phyloP scores from a whole-genome alignment of 1,139 yeast genomes.

The Yamadazyma kanchanaburiensis region DNA sequence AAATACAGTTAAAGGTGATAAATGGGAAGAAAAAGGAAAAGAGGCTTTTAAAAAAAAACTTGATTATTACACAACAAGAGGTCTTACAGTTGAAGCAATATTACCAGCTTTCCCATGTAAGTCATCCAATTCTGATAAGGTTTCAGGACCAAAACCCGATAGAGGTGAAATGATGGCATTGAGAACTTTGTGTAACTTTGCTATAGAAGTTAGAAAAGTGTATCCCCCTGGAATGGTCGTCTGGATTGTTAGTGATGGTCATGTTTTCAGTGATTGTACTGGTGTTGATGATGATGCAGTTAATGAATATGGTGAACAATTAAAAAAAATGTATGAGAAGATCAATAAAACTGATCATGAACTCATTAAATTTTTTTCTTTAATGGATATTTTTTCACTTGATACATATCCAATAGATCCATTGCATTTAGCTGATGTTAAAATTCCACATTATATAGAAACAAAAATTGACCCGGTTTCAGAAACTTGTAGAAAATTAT shows the following conservation, averaged over 20 bases:
- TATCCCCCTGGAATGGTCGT: conserved; percentile 56
- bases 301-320: conserved; percentile 41
- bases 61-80: conserved; percentile 47
- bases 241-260: conserved; percentile 63
- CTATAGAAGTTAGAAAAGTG: conserved; percentile 28
- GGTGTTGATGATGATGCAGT: conserved; percentile 53
- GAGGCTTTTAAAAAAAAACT: conserved; percentile 37
- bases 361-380: conserved; percentile 30
- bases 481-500: conserved; percentile 35
- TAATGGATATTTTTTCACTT: conserved; percentile 34
- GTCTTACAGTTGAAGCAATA: conserved; percentile 49
- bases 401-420: conserved; percentile 15
- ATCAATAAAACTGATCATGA: conserved; percentile 24
- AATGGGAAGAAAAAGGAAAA: conserved; percentile 48
- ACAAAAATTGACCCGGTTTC: conserved; percentile 32
- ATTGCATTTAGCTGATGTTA: conserved; percentile 17
- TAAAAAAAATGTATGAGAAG: conserved; percentile 36
- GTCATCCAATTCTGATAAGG: conserved; percentile 54
- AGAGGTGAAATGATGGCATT: conserved; percentile 41
- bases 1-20: conserved; percentile 43
- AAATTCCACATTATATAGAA: conserved; percentile 30
- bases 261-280: conserved; percentile 62
- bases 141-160: conserved; percentile 50
- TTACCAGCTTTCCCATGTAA: conserved; percentile 67
- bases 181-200: conserved; percentile 28